Conservation (phyloP, 2,329 filamentous ascomycete genomes). For the Botrytis paeoniae region DNA sequence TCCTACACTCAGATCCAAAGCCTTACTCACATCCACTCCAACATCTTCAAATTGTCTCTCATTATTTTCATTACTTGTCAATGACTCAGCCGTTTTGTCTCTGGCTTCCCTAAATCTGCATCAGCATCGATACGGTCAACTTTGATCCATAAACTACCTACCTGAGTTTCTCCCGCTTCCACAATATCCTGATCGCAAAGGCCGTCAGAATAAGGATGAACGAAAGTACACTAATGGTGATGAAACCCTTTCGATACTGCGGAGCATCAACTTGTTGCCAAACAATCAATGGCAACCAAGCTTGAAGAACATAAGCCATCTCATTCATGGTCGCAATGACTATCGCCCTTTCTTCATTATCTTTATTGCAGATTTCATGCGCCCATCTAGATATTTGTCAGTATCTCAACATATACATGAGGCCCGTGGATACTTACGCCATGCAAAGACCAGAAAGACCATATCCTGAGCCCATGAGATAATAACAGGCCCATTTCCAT, state of each 20-base stretch:
- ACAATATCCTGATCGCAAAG: conserved; percentile 20
- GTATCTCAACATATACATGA: background rate
- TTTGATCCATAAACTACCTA: background rate
- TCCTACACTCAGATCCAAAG: background rate
- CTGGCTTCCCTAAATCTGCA: background rate
- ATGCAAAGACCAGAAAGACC: conserved; percentile 42
- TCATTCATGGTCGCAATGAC: conserved; percentile 66
- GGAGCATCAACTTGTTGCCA: conserved; percentile 65
- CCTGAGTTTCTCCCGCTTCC: conserved; percentile 20
- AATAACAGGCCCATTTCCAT: conserved; percentile 63
- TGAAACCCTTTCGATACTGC: conserved; percentile 57
- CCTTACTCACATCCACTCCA: background rate
- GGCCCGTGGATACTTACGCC: conserved; percentile 40
- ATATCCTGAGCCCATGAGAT: conserved; percentile 43
- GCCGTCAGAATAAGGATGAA: conserved; percentile 29
- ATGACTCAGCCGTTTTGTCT: background rate
- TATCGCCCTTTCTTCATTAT: conserved; percentile 65
- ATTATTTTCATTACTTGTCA: background rate
- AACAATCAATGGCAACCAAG: conserved; percentile 64
- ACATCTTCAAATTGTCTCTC: background rate
- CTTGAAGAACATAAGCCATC: conserved; percentile 66
- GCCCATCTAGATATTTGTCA: conserved; percentile 43
- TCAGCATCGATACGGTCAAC: background rate
- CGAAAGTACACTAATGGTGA: conserved; percentile 51
- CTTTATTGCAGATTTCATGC: conserved; percentile 52